Evolutionary conservation across 192 early-diverging fungal genomes (phyloP), one percentile per base, ranked within the genome.

Genomic region (Umbelopsis ramanniana): DNA sequence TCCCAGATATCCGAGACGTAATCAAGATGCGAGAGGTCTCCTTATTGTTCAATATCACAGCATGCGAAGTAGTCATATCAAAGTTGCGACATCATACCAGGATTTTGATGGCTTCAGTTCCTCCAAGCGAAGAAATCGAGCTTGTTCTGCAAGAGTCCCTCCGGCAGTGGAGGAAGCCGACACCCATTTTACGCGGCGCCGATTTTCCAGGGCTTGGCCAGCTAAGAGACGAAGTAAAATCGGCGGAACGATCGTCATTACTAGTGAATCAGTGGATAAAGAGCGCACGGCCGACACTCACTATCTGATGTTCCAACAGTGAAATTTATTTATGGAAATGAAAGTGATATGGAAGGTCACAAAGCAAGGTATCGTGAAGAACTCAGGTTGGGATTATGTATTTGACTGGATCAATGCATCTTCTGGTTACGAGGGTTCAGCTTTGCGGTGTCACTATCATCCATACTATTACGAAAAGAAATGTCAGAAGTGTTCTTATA

Each of bases 391-490:
- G 26, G 37, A n/a, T 11, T 19, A 29, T 37, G 0, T 19, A 17
- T 17, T 19, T 37, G 8, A 37, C 11, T 24, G 24, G 26, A 70
- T 52, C 26, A 48, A 35, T 24, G 69, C 69, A 52, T 54, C 52
- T 43, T 71, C 52, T 52, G 29, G 5, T 48, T 48, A 5, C 12
- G 38, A 0, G 66, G 38, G 0, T 66, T 74, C 19, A 72, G 52
- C 38, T 35, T 24, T 67, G 68, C 74, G 26, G 67, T 47, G 67
- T 70, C 67, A 43, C 48, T 55, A 47, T 63, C 70, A 52, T 71
- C 72, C 72, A 74, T 45, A 35, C 81, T 74, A 54, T 46, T 29
- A 47, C 1, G 4, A 66, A 43, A 68, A 33, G 67, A 60, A n/a
- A 69, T 19, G 69, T 48, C 57, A 38, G 38, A 67, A 72, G 23